Conservation (phyloP, 2,329 filamentous ascomycete species). For the Xylariaceae sp. region DNA sequence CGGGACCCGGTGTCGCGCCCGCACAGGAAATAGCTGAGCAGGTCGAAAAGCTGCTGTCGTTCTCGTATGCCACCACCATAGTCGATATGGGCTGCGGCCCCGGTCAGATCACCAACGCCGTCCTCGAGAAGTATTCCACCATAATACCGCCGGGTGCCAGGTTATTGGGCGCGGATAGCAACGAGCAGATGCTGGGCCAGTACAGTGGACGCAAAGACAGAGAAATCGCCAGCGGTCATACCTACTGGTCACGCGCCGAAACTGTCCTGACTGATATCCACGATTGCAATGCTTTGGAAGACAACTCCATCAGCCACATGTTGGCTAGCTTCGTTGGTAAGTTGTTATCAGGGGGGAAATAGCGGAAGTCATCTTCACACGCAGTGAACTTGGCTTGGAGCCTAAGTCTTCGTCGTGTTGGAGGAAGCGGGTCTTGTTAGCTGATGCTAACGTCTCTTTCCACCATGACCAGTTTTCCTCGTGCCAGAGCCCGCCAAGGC, state of each 20-base stretch:
- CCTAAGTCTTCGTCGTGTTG: not conserved
- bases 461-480: not conserved
- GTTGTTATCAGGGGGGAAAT: not conserved
- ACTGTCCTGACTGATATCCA: not conserved
- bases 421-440: not conserved
- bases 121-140: not conserved
- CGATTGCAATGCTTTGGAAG: not conserved
- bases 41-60: not conserved
- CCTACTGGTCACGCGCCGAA: not conserved
- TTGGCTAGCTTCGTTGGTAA: not conserved
- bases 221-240: not conserved
- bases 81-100: not conserved
- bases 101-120: not conserved
- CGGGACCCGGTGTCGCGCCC: not conserved
- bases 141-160: not conserved
- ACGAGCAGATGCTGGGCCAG: not conserved
- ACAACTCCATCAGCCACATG: not conserved
- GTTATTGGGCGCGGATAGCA: not conserved
- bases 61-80: not conserved
- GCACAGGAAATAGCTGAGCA: not conserved
- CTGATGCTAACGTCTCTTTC: not conserved
- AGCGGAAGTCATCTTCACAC: not conserved
- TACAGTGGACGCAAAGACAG: not conserved
- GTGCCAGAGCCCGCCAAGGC: not conserved
- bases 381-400: not conserved